Evolutionary conservation across 495 filamentous ascomycete species (phyloP).

Genomic region (Apiosordaria backusii): DNA sequence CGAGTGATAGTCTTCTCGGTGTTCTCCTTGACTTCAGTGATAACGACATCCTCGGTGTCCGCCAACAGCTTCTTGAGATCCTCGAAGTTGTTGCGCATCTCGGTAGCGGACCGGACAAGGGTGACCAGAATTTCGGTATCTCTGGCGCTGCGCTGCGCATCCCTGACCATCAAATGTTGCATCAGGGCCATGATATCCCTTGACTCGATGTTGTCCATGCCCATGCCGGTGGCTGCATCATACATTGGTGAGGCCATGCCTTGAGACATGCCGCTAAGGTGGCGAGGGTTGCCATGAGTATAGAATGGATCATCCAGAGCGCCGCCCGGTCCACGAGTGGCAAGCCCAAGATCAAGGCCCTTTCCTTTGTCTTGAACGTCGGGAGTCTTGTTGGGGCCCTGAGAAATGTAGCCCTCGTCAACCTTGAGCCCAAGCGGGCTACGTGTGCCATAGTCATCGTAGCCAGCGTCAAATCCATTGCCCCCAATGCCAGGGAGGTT

Average conservation of each 20-base stretch:
- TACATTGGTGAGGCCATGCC: constrained; percentile 85
- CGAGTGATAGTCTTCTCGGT: constrained; percentile 80
- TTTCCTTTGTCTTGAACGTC: constrained; percentile 51
- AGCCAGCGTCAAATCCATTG: constrained; percentile 32
- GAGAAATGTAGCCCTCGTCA: constrained; percentile 91
- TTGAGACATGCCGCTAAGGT: constrained; percentile 87
- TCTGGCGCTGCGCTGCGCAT: constrained; percentile 92
- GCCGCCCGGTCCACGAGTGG: constrained; percentile 45
- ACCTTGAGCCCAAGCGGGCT: constrained; percentile 45
- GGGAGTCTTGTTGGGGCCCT: constrained; percentile 68
- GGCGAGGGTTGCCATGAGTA: constrained; percentile 55
- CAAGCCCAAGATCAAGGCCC: constrained; percentile 54
- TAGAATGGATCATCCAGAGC: constrained; percentile 58
- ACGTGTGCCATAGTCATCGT: constrained; percentile 42
- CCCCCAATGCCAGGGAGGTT: constrained; percentile 47
- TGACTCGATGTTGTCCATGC: constrained; percentile 89
- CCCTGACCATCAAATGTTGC: constrained; percentile 96
- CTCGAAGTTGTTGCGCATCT: constrained; percentile 96
- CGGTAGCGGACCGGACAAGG: constrained; percentile 86
- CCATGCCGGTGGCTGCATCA: constrained; percentile 82
- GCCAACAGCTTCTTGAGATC: constrained; percentile 91
- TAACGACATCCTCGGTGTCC: constrained; percentile 78
- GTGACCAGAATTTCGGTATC: constrained; percentile 97
- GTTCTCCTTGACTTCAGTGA: constrained; percentile 77
- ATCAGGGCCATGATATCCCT: constrained; percentile 97